Conservation (phyloP, 2,329 filamentous ascomycete genomes). For the Catunica adiposa region DNA sequence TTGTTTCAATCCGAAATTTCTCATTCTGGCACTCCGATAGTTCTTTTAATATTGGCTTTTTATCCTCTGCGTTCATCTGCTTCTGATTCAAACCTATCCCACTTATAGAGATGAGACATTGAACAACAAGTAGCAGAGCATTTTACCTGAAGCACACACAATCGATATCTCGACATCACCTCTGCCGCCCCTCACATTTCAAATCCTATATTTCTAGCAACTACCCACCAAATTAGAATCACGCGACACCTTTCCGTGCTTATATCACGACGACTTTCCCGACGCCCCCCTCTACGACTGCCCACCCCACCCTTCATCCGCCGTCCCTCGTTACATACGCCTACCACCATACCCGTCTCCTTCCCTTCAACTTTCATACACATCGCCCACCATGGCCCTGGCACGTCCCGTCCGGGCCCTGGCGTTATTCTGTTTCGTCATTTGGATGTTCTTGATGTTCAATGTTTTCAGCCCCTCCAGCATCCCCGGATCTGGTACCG, state of each 20-base stretch:
- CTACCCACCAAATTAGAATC: background rate
- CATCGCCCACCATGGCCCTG: slow-evolving; percentile 50
- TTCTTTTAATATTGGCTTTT: too few relatives aligned
- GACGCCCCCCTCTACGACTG: background rate
- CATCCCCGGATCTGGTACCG: slow-evolving; percentile 22
- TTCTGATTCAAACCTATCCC: background rate
- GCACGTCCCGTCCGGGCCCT: slow-evolving; percentile 72
- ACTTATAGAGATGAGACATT: background rate
- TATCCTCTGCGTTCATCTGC: too few relatives aligned
- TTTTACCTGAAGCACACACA: background rate
- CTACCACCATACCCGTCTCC: too few relatives aligned
- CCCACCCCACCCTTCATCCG: background rate
- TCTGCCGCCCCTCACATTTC: background rate
- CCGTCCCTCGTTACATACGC: background rate
- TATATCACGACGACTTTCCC: background rate
- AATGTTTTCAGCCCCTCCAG: slow-evolving; percentile 49
- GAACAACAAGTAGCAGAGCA: background rate
- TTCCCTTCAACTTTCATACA: slow-evolving; percentile 3
- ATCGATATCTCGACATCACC: background rate
- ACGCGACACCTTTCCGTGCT: background rate
- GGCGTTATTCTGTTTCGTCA: slow-evolving; percentile 49
- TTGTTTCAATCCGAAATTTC: background rate
- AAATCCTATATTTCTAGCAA: background rate
- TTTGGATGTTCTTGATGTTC: slow-evolving; percentile 66
- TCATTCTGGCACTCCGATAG: background rate